Conservation (phyloP, 1,139 yeast species). For the Hansenula lynferdii region DNA sequence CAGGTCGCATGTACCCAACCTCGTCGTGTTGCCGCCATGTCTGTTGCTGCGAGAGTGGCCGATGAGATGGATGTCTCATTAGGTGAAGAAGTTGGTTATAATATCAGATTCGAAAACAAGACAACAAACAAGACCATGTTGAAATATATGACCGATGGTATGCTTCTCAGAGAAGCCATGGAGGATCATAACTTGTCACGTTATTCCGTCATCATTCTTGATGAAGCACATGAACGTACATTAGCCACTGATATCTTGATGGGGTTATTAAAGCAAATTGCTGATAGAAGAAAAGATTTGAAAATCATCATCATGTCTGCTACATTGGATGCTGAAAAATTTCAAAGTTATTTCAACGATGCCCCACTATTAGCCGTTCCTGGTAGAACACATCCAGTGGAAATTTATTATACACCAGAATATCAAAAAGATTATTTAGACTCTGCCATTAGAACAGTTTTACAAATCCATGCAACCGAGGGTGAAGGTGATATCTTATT, state of each 20-base stretch:
- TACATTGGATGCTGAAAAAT: constrained; percentile 94
- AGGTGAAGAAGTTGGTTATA: constrained; percentile 93
- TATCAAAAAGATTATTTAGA: constrained; percentile 93
- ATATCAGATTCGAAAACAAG: constrained; percentile 89
- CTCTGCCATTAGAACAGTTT: constrained; percentile 89
- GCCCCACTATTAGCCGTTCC: constrained; percentile 97
- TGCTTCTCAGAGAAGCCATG: constrained; percentile 97
- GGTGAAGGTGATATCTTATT: constrained; percentile 88
- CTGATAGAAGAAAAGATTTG: constrained; percentile 75
- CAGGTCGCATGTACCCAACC: constrained; percentile 98
- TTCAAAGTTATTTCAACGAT: constrained; percentile 80
- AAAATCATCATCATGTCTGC: constrained; percentile 97
- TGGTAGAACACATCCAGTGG: constrained; percentile 97
- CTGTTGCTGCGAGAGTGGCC: constrained; percentile 94
- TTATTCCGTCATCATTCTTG: constrained; percentile 88
- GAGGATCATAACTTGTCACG: constrained; percentile 78
- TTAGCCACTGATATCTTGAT: constrained; percentile 93
- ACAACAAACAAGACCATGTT: constrained; percentile 75
- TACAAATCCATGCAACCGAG: constrained; percentile 96
- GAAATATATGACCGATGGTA: constrained; percentile 99
- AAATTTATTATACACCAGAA: constrained; percentile 94
- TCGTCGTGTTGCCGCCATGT: constrained; percentile 96
- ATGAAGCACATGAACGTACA: constrained; percentile 98
- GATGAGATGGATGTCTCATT: constrained; percentile 91
- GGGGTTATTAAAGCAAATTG: constrained; percentile 88